Base-by-base conservation (phyloP, 441 rosid genomes). In the Populus tomentosa region DNA sequence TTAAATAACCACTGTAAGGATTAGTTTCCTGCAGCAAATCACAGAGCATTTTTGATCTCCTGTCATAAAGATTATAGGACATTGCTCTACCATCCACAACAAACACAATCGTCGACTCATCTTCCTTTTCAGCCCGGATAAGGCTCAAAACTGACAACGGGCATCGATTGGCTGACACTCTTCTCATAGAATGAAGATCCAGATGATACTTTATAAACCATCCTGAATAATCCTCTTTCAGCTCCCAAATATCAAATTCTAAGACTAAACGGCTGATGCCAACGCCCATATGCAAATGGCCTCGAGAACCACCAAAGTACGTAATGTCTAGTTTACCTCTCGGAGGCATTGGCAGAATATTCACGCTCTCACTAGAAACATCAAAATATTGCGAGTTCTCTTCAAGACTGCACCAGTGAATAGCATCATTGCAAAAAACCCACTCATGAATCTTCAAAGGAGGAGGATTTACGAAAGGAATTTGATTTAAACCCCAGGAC, bases 211-310 rank as follows among this genome's bases (percentile, higher is more conserved):
- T 42, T 6, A 63, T 33, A 13, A 69, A 74, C 77, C 80, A 72
- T 24, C 30, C 40, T 16, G 70, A 63, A 23, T 63, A 66, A 46
- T 75, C 71, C 2, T 6, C 26, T 0, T 70, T 70, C 77, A 50
- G 67, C 63, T 75, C 71, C 30, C 67, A 75, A 46, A 67, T 6
- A 67, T 75, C 53, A 7, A 67, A 46, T 28, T 18, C 40, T 75
- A 66, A 65, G 67, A 9, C 5, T 10, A 20, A 9, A 1, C 42
- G 53, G 46, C 14, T 28, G 24, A 33, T 6, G 32, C 69, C 42
- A 21, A 10, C 5, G 33, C 50, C 40, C 56, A 68, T 59, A 74
- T 79, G 69, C 53, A 73, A 67, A 69, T 61, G 64, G 59, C 77
- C 74, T 42, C 32, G 6, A 63, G 70, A 78, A 11, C 42, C 77